A percentile compares a stretch with the other conserved stretches of the same genome.
Conservation (phyloP, 345 rosid genomes). For the Raphanus sativus region DNA sequence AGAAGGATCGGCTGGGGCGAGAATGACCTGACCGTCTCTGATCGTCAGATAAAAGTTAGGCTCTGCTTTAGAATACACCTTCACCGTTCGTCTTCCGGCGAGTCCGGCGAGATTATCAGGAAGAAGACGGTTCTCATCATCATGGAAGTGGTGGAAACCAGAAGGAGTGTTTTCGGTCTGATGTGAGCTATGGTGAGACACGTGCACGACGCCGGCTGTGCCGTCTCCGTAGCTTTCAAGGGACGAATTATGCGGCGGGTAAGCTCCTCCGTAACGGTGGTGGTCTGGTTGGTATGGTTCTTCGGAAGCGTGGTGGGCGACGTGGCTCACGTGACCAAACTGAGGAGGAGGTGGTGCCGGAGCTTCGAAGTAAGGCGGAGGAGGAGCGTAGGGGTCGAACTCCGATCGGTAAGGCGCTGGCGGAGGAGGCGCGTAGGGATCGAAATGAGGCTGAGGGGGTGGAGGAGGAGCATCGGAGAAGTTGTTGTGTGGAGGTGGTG, state of each 20-base stretch:
- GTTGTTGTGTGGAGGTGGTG: constrained; percentile 37
- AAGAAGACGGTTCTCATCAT: constrained; percentile 24
- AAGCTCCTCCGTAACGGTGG: constrained; percentile 26
- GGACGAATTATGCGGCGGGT: constrained; percentile 38
- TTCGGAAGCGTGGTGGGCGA: constrained; percentile 36
- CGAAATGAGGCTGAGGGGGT: constrained; percentile 24
- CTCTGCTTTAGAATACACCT: constrained; percentile 64
- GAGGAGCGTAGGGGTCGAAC: not conserved
- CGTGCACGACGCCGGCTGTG: constrained; percentile 31
- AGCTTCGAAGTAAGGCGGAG: constrained; percentile 32
- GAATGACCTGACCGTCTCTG: constrained; percentile 59
- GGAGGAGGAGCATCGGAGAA: not conserved
- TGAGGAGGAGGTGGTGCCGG: constrained; percentile 44
- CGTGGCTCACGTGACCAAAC: constrained; percentile 46
- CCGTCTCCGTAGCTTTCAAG: constrained; percentile 26
- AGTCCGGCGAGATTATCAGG: constrained; percentile 44
- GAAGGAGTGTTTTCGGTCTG: constrained; percentile 43
- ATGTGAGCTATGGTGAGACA: constrained; percentile 39
- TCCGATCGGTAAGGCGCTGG: constrained; percentile 26
- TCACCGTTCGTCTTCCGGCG: constrained; percentile 49
- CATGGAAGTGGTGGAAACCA: constrained; percentile 37
- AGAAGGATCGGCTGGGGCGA: constrained; percentile 56
- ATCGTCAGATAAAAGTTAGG: constrained; percentile 58
- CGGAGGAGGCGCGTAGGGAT: constrained; percentile 35
- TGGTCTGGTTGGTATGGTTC: constrained; percentile 27